Evolutionary conservation across 2,329 filamentous ascomycete genomes (phyloP).

Genomic region (Pseudocercospora ulei): DNA sequence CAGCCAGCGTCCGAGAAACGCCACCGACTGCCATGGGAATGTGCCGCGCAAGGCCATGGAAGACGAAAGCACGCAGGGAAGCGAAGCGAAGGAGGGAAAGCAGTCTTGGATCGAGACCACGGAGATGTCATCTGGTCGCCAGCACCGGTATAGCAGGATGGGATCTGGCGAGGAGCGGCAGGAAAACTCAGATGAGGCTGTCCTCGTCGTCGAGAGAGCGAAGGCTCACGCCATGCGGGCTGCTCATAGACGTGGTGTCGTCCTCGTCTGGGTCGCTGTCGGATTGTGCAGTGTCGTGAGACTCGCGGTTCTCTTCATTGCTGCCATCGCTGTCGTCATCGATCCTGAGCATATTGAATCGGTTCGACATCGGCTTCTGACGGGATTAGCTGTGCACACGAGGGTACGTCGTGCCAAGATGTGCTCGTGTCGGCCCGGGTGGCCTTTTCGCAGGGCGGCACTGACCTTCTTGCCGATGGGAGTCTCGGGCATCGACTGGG

Average conservation of each 20-base stretch:
- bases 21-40: not conserved
- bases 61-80: not conserved
- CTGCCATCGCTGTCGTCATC: conserved; percentile 34
- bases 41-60: not conserved
- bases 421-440: too few relatives aligned
- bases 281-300: conserved; percentile 11
- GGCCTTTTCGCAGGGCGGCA: too few relatives aligned
- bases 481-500: conserved; percentile 26
- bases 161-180: not conserved
- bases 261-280: conserved; percentile 21
- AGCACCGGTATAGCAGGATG: not conserved
- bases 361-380: conserved; percentile 48
- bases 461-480: conserved; percentile 36
- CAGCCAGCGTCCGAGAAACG: conserved; percentile 3
- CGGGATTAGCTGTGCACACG: too few relatives aligned
- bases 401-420: too few relatives aligned
- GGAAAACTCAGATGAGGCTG: conserved; percentile 10
- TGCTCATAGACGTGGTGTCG: conserved; percentile 15
- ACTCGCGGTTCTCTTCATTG: conserved; percentile 22
- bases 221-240: conserved; percentile 24
- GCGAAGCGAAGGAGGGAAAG: not conserved
- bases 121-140: not conserved
- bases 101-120: not conserved
- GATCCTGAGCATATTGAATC: conserved; percentile 52
- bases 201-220: conserved; percentile 21